Evolutionary conservation across 768 basidiomycete genomes (phyloP).

Genomic region (Neoboletus brunneissimus): DNA sequence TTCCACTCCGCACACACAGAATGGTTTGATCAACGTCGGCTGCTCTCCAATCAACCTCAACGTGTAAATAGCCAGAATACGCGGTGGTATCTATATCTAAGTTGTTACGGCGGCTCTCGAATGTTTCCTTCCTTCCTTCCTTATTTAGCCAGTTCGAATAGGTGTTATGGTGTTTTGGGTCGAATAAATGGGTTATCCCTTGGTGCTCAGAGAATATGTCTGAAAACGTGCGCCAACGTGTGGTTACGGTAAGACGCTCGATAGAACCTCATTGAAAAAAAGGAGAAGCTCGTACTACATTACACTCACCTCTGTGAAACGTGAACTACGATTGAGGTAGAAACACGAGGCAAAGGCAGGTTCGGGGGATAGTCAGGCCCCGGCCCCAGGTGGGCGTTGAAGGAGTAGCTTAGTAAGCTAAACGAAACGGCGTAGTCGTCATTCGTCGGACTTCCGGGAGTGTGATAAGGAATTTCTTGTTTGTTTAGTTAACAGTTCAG

Average conservation of each 20-base stretch:
- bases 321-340: no score
- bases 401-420: no score
- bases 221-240: not conserved
- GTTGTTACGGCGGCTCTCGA: not conserved
- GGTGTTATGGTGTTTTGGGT: not conserved
- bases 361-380: no score
- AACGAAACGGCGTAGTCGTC: no score
- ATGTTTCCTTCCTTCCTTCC: no score
- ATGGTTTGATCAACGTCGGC: slow-evolving; percentile 12
- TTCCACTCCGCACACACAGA: not conserved
- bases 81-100: no score
- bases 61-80: not conserved
- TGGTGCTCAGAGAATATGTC: not conserved
- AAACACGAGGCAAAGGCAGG: no score
- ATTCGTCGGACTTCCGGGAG: no score
- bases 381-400: no score
- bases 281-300: not conserved
- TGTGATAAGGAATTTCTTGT: no score
- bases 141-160: not conserved
- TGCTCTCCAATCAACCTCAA: slow-evolving; percentile 13
- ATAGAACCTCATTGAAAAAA: not conserved
- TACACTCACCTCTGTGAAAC: not conserved
- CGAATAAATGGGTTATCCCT: not conserved
- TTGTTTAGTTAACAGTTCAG: no score
- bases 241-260: not conserved